These are phyloP conservation scores for Aspergillus funiculosus DNA, from an alignment of 495 filamentous ascomycete genomes.

Conservation along the genomic window DNA sequence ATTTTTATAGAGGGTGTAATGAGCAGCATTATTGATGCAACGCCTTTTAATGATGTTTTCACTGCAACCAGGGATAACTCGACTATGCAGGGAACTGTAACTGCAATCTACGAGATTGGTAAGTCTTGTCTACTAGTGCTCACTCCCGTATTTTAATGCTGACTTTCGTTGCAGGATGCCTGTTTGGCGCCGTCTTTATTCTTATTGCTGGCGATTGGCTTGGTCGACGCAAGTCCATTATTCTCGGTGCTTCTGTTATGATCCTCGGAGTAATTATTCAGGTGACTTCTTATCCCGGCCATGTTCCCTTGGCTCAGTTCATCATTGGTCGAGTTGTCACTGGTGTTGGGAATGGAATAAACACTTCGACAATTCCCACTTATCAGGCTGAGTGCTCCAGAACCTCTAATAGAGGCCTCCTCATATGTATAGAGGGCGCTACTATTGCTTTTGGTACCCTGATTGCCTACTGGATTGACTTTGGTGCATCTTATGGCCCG, in stretches of 20 bases:
- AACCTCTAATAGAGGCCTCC: slow-evolving; percentile 67
- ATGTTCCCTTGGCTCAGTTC: slow-evolving; percentile 56
- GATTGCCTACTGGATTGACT: slow-evolving; percentile 81
- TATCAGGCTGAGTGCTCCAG: slow-evolving; percentile 71
- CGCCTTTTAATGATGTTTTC: slow-evolving; percentile 62
- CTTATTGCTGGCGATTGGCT: slow-evolving; percentile 60
- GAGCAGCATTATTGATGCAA: slow-evolving; percentile 71
- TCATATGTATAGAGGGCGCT: slow-evolving; percentile 78
- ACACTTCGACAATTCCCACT: slow-evolving; percentile 68
- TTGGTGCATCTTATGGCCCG: slow-evolving; percentile 59
- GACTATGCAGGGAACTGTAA: slow-evolving; percentile 70
- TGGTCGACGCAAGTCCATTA: slow-evolving; percentile 57
- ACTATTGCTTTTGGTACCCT: slow-evolving; percentile 71
- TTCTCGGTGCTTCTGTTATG: slow-evolving; percentile 64
- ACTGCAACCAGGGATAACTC: slow-evolving; percentile 53
- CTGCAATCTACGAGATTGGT: slow-evolving; percentile 73
- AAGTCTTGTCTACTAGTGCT: too few relatives aligned
- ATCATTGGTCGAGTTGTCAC: slow-evolving; percentile 67
- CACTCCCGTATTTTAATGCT: too few relatives aligned
- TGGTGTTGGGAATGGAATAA: slow-evolving; percentile 69
- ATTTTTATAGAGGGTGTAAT: slow-evolving; percentile 69
- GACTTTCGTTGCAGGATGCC: too few relatives aligned
- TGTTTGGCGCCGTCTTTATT: slow-evolving; percentile 69
- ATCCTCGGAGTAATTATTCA: slow-evolving; percentile 69
- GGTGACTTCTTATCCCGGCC: slow-evolving; percentile 42